phyloP scores from a whole-genome alignment of 768 basidiomycete species.

The Asterophora parasitica region DNA sequence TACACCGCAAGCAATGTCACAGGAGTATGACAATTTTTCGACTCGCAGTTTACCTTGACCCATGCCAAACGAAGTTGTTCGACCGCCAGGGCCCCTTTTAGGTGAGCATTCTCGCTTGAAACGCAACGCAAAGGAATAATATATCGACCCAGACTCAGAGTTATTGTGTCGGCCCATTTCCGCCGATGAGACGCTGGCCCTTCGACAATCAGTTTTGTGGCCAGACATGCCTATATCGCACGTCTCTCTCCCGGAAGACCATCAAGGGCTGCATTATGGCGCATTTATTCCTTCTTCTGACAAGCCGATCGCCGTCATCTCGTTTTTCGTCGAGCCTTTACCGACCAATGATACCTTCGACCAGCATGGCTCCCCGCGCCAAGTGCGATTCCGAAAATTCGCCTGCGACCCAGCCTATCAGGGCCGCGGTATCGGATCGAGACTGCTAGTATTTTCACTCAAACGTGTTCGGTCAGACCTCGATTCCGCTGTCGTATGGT shows the following conservation, averaged over 20 bases:
- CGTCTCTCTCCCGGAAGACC: slow-evolving; percentile 50
- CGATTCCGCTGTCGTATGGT: slow-evolving; percentile 45
- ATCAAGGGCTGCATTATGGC: slow-evolving; percentile 47
- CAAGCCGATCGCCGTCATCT: slow-evolving; percentile 49
- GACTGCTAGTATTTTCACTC: slow-evolving; percentile 35
- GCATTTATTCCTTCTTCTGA: slow-evolving; percentile 39
- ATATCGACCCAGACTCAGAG: not conserved
- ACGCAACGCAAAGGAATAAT: not conserved
- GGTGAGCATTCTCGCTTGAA: not conserved
- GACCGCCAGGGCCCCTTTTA: not conserved
- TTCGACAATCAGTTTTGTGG: slow-evolving; percentile 59
- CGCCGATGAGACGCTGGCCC: slow-evolving; percentile 38
- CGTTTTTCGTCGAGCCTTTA: slow-evolving; percentile 44
- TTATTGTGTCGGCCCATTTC: slow-evolving; percentile 24
- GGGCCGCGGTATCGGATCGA: slow-evolving; percentile 48
- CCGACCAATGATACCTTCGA: slow-evolving; percentile 18
- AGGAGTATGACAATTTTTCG: no score
- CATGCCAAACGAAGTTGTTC: no score
- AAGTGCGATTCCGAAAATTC: slow-evolving; percentile 56
- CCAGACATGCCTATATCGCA: slow-evolving; percentile 43
- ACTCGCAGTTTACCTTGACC: no score
- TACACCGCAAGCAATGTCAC: no score
- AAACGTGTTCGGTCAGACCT: slow-evolving; percentile 31
- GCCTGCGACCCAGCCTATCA: slow-evolving; percentile 50
- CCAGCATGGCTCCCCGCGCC: slow-evolving; percentile 8